A percentile compares a stretch with the other conserved stretches of the same genome.
Conservation (phyloP, 495 filamentous ascomycete genomes). For the Annulohypoxylon bovei region DNA sequence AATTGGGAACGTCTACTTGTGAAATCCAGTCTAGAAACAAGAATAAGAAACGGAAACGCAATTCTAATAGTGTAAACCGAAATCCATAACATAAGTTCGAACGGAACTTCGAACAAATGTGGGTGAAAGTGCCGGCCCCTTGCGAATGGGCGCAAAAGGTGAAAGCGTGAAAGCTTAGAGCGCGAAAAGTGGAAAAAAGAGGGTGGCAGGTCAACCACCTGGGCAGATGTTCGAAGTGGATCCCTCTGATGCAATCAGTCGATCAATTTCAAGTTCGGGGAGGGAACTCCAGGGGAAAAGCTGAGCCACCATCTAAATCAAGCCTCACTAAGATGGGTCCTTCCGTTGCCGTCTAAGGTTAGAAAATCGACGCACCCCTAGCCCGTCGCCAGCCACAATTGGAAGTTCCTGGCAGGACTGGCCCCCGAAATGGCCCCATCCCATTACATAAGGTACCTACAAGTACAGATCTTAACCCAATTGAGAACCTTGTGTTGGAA, state of each 20-base stretch:
- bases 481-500: no score
- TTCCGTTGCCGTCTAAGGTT: not conserved
- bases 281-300: constrained; percentile 15
- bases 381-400: constrained; percentile 5
- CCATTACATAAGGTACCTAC: not conserved
- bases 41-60: constrained; percentile 18
- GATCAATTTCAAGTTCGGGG: constrained; percentile 35
- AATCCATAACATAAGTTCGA: constrained; percentile 6
- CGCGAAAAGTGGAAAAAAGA: constrained; percentile 42
- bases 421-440: not conserved
- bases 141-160: constrained; percentile 32
- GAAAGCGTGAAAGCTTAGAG: constrained; percentile 25
- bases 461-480: not conserved
- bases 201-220: constrained; percentile 52
- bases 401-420: not conserved
- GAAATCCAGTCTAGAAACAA: constrained; percentile 12
- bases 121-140: constrained; percentile 23
- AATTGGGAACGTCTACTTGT: constrained; percentile 35
- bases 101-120: constrained; percentile 3
- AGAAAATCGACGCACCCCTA: not conserved
- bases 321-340: constrained; percentile 1
- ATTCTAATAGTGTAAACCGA: constrained; percentile 8
- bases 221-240: constrained; percentile 2
- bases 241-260: constrained; percentile 40
- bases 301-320: constrained; percentile 31